Evolutionary conservation across 306 rosid species (phyloP).

Genomic region (Vachellia pachyceras): DNA sequence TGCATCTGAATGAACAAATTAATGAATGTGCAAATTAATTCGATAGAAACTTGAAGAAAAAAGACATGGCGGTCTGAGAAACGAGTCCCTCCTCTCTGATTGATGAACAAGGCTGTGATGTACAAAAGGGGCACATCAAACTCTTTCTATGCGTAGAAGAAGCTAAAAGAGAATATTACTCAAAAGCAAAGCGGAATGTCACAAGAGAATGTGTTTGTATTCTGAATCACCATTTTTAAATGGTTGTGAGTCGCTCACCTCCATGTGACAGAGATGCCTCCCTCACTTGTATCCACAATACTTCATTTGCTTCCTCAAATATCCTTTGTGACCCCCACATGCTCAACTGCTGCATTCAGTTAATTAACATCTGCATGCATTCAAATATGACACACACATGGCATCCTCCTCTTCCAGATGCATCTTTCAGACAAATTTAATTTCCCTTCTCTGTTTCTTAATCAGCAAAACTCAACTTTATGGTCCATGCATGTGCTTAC

Average conservation of each 20-base stretch:
- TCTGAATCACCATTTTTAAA: conserved; percentile 24
- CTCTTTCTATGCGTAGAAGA: not conserved
- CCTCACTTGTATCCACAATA: conserved; percentile 45
- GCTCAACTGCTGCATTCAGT: conserved; percentile 40
- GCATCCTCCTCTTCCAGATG: conserved; percentile 3
- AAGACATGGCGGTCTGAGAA: not conserved
- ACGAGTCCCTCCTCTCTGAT: not conserved
- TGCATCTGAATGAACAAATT: not conserved
- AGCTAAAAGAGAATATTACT: not conserved
- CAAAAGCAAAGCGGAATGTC: not conserved
- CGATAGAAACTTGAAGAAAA: not conserved
- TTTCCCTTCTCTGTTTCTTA: conserved; percentile 1
- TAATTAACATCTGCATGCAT: conserved; percentile 4
- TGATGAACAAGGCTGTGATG: conserved; percentile 5
- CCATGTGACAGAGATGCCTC: conserved; percentile 54
- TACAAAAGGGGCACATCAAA: conserved; percentile 30
- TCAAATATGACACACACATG: conserved; percentile 10
- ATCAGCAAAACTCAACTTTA: conserved; percentile 3
- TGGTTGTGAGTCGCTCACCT: conserved; percentile 29
- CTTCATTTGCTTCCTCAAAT: conserved; percentile 28
- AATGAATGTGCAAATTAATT: not conserved
- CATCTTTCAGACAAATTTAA: conserved; percentile 29
- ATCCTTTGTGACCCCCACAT: conserved; percentile 52
- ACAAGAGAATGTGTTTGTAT: not conserved
- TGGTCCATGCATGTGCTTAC: conserved; percentile 59